Conservation (phyloP, 2,329 filamentous ascomycete species). For the Sordariomycetes sp. region DNA sequence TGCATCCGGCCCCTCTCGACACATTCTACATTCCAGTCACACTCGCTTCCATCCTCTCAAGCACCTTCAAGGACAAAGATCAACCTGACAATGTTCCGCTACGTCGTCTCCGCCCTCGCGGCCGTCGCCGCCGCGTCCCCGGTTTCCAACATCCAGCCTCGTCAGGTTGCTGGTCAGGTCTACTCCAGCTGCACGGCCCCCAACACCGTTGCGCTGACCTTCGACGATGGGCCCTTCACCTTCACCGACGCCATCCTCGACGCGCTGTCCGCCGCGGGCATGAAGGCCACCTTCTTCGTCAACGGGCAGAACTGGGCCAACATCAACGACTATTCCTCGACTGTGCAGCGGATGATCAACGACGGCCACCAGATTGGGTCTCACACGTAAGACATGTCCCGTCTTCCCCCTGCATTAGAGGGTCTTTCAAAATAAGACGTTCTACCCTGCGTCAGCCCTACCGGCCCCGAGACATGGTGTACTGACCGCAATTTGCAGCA, state of each 20-base stretch:
- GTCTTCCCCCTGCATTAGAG: conserved; percentile 1
- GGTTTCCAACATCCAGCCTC: not conserved
- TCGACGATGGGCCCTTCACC: conserved; percentile 30
- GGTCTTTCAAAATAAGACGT: not conserved
- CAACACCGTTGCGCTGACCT: conserved; percentile 27
- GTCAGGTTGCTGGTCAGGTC: not conserved
- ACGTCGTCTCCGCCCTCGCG: not conserved
- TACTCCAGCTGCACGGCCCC: conserved; percentile 14
- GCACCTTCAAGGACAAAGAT: too few relatives aligned
- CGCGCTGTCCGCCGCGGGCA: conserved; percentile 14
- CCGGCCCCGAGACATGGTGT: not conserved
- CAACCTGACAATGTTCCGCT: not conserved
- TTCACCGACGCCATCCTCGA: conserved; percentile 28
- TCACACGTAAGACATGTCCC: conserved; percentile 22
- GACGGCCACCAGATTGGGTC: conserved; percentile 48
- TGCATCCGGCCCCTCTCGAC: not conserved
- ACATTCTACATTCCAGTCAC: too few relatives aligned
- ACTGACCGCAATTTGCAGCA: conserved; percentile 10
- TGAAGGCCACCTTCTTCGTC: conserved; percentile 24
- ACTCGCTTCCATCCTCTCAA: too few relatives aligned
- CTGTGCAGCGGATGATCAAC: conserved; percentile 28
- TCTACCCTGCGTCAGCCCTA: too few relatives aligned
- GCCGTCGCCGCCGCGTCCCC: not conserved
- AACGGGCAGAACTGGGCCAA: conserved; percentile 18
- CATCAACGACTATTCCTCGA: conserved; percentile 10